Evolutionary conservation across 139 green algal species (phyloP).

Genomic region (Chlamydomonas urium): DNA sequence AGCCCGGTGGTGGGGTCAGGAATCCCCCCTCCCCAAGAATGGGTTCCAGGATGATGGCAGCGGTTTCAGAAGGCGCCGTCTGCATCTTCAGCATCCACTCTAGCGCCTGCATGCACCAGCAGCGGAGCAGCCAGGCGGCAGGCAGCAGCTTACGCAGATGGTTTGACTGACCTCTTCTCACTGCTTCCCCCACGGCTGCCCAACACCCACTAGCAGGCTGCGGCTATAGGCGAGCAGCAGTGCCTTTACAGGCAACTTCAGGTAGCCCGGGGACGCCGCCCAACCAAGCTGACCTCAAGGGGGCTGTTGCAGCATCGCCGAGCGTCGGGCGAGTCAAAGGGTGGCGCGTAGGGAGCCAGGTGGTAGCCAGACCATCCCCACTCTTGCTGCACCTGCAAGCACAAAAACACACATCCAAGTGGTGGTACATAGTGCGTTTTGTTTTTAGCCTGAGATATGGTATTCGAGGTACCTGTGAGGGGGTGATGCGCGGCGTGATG

Average conservation of each 20-base stretch:
- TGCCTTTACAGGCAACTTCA: too few relatives aligned
- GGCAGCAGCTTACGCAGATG: not conserved
- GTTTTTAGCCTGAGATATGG: too few relatives aligned
- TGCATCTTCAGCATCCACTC: slow-evolving; percentile 69
- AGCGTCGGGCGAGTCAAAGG: slow-evolving; percentile 38
- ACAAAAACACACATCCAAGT: too few relatives aligned
- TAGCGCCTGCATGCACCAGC: slow-evolving; percentile 37
- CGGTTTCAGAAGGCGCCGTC: slow-evolving; percentile 54
- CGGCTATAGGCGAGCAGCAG: too few relatives aligned
- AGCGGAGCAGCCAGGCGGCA: not conserved
- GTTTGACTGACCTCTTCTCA: not conserved
- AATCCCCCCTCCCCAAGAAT: slow-evolving; percentile 78
- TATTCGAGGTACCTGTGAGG: too few relatives aligned
- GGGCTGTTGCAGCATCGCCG: slow-evolving; percentile 61
- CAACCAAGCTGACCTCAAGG: slow-evolving; percentile 38
- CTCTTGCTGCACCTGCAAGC: slow-evolving; percentile 30
- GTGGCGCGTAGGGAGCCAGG: slow-evolving; percentile 41
- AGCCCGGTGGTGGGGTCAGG: slow-evolving; percentile 69
- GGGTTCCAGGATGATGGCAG: slow-evolving; percentile 80
- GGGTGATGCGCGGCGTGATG: too few relatives aligned
- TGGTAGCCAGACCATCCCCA: slow-evolving; percentile 32
- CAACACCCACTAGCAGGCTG: too few relatives aligned
- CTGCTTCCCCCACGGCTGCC: too few relatives aligned
- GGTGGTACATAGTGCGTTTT: too few relatives aligned
- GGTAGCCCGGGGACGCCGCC: too few relatives aligned